Evolutionary conservation across 1,284 basidiomycete species (phyloP).

Genomic region (Earliella scabrosa): DNA sequence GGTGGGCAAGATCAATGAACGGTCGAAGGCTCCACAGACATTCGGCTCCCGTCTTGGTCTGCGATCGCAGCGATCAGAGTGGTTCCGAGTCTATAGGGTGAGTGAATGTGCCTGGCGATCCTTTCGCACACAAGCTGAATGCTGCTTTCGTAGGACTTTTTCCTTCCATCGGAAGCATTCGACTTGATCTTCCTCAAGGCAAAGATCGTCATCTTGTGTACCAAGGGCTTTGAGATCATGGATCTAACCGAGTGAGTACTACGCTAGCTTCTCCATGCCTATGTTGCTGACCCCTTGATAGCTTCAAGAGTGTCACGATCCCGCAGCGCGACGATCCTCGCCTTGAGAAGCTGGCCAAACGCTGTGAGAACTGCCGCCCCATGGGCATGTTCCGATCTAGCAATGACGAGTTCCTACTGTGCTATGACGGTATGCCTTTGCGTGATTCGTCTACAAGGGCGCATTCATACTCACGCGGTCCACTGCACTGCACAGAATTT

Average conservation of each 20-base stretch:
- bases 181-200: slow-evolving; percentile 91
- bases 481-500: slow-evolving; percentile 77
- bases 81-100: slow-evolving; percentile 90
- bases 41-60: slow-evolving; percentile 77
- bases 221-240: slow-evolving; percentile 98
- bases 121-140: background rate
- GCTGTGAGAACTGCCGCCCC: slow-evolving; percentile 83
- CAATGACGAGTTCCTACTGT: slow-evolving; percentile 90
- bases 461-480: background rate
- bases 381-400: slow-evolving; percentile 92
- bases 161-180: slow-evolving; percentile 87
- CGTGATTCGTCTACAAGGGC: background rate
- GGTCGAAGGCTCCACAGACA: slow-evolving; percentile 64
- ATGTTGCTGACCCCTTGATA: slow-evolving; percentile 33
- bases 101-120: slow-evolving; percentile 17
- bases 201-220: slow-evolving; percentile 89
- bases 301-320: slow-evolving; percentile 89
- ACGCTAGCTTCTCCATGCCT: background rate
- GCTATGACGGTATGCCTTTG: slow-evolving; percentile 77
- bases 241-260: slow-evolving; percentile 82
- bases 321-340: slow-evolving; percentile 79
- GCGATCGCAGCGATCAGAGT: slow-evolving; percentile 80
- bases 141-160: slow-evolving; percentile 71
- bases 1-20: slow-evolving; percentile 81
- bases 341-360: slow-evolving; percentile 73